phyloP scores from a whole-genome alignment of 345 rosid genomes.

The Eucalyptus lansdowneana region DNA sequence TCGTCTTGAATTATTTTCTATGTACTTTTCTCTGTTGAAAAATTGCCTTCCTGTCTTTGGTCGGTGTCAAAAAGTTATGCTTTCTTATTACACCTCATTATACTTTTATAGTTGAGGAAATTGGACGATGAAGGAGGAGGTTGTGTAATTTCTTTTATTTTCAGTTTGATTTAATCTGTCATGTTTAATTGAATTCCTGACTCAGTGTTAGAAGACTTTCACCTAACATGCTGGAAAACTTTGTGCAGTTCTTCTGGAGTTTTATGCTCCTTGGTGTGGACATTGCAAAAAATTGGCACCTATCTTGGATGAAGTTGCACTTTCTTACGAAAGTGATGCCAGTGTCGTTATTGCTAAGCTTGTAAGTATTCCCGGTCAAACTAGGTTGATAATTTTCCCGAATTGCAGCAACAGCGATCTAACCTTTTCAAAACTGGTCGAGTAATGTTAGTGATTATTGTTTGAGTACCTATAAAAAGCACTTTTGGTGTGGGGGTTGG shows the following conservation, averaged over 20 bases:
- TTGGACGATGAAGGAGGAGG: background rate
- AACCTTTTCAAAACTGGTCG: background rate
- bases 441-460: background rate
- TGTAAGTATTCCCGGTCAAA: conserved; percentile 24
- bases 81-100: background rate
- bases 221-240: background rate
- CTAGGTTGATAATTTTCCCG: background rate
- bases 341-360: conserved; percentile 65
- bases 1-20: background rate
- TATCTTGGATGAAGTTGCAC: conserved; percentile 87
- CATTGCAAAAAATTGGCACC: conserved; percentile 92
- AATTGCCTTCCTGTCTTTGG: background rate
- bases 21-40: background rate
- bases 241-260: conserved; percentile 75
- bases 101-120: background rate
- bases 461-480: background rate
- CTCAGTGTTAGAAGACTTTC: background rate
- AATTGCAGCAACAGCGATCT: background rate
- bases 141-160: background rate
- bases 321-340: conserved; percentile 48
- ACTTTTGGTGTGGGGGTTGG: background rate
- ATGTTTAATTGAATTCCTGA: background rate
- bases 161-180: background rate
- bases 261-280: conserved; percentile 99
- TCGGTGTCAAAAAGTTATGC: background rate